Conservation (phyloP, 495 filamentous ascomycete genomes). For the Aspergillus hancockii region DNA sequence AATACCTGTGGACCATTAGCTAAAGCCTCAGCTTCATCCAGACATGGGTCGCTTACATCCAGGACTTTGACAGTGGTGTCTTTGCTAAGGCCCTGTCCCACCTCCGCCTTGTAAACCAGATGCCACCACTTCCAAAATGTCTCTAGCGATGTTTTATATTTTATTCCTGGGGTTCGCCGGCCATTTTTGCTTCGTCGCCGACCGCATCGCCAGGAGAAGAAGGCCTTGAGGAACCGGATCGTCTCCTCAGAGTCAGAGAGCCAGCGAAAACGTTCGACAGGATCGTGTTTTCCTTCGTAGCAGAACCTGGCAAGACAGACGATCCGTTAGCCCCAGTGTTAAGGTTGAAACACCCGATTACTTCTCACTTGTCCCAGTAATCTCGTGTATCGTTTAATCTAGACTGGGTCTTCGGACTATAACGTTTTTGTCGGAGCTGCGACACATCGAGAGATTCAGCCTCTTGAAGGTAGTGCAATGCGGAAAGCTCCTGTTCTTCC, state of each 20-base stretch:
- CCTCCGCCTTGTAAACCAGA: slow-evolving; percentile 29
- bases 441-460: slow-evolving; percentile 31
- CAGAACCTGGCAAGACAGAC: slow-evolving; percentile 26
- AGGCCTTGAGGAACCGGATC: slow-evolving; percentile 31
- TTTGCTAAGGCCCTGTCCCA: slow-evolving; percentile 26
- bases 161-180: slow-evolving; percentile 28
- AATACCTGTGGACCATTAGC: slow-evolving; percentile 23
- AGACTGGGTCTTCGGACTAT: slow-evolving; percentile 27
- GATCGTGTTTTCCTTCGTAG: slow-evolving; percentile 20
- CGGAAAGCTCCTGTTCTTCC: slow-evolving; percentile 26
- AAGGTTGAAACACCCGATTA: slow-evolving; percentile 6
- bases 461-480: slow-evolving; percentile 26
- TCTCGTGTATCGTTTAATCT: slow-evolving; percentile 26
- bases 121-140: slow-evolving; percentile 42
- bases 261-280: slow-evolving; percentile 22
- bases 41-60: slow-evolving; percentile 13
- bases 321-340: slow-evolving; percentile 15
- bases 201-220: slow-evolving; percentile 35
- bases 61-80: slow-evolving; percentile 26
- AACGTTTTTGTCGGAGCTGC: slow-evolving; percentile 31
- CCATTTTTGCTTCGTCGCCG: slow-evolving; percentile 35
- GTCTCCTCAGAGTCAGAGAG: slow-evolving; percentile 32
- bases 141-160: slow-evolving; percentile 34
- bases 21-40: background rate
- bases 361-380: slow-evolving; percentile 30